Conservation (phyloP, 371 early-diverging fungal genomes). For the Lichtheimia ornata region DNA sequence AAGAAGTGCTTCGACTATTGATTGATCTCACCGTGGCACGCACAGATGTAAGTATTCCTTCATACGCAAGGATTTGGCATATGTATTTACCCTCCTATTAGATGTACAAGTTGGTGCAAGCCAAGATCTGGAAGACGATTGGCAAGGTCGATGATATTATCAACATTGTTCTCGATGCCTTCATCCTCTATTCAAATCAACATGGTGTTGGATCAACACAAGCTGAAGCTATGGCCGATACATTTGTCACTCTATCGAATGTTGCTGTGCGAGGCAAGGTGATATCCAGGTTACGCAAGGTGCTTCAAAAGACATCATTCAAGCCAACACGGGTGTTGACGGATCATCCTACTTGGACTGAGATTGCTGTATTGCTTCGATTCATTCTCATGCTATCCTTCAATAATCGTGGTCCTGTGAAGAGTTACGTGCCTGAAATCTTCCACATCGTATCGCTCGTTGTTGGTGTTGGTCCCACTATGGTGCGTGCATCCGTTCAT, state of each 20-base stretch:
- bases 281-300: conserved; percentile 76
- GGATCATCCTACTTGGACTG: conserved; percentile 84
- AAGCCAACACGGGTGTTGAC: conserved; percentile 72
- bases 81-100: conserved; percentile 14
- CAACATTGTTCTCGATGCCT: conserved; percentile 79
- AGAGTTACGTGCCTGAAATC: conserved; percentile 86
- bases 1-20: conserved; percentile 75
- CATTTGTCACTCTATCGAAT: conserved; percentile 81
- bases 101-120: conserved; percentile 84
- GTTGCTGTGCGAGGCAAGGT: conserved; percentile 84
- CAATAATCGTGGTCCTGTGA: conserved; percentile 72
- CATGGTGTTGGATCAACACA: conserved; percentile 79
- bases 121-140: conserved; percentile 83
- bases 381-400: conserved; percentile 90
- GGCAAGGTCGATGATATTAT: conserved; percentile 81
- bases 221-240: conserved; percentile 87
- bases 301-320: conserved; percentile 73
- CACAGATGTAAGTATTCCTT: conserved; percentile 55
- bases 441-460: conserved; percentile 83
- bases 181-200: conserved; percentile 79
- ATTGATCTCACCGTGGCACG: conserved; percentile 87
- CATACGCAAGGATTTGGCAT: not conserved
- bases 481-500: conserved; percentile 87
- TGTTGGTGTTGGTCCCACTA: conserved; percentile 82
- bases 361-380: conserved; percentile 85